Percentiles rank a stretch among this genome's conserved stretches.
Evolutionary conservation across 2,329 filamentous ascomycete genomes (phyloP).

Genomic region (Calcarisporium arbuscula): DNA sequence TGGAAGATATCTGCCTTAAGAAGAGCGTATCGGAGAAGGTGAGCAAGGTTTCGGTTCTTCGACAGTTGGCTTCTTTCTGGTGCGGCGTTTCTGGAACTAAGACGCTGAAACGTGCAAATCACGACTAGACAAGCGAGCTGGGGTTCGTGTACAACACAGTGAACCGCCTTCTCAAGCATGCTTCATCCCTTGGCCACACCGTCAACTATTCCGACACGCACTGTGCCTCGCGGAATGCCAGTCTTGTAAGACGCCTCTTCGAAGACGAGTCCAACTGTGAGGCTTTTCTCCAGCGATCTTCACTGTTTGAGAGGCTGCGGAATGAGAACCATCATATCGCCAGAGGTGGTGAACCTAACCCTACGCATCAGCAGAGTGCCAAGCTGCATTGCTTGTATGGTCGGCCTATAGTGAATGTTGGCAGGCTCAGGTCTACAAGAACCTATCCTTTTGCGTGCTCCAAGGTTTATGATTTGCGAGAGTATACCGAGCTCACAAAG

Average conservation of each 20-base stretch:
- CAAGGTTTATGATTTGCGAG: constrained; percentile 67
- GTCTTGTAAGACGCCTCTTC: constrained; percentile 39
- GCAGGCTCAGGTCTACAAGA: constrained; percentile 26
- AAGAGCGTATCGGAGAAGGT: constrained; percentile 32
- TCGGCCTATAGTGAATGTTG: constrained; percentile 41
- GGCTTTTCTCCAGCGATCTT: constrained; percentile 58
- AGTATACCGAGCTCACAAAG: constrained; percentile 52
- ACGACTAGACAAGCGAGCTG: constrained; percentile 33
- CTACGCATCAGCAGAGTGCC: constrained; percentile 55
- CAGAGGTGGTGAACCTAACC: too few relatives aligned
- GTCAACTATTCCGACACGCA: constrained; percentile 27
- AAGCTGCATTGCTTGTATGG: constrained; percentile 66
- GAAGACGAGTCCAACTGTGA: constrained; percentile 43
- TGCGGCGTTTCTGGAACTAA: too few relatives aligned
- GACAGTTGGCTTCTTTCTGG: too few relatives aligned
- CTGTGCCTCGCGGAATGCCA: constrained; percentile 39
- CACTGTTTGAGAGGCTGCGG: constrained; percentile 53
- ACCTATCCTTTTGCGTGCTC: constrained; percentile 58
- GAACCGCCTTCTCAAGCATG: constrained; percentile 38
- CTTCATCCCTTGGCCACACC: constrained; percentile 27
- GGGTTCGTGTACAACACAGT: constrained; percentile 42
- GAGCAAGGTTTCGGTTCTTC: constrained; percentile 10
- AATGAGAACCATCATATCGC: constrained; percentile 22
- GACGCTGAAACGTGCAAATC: too few relatives aligned
- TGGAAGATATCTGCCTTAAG: constrained; percentile 36